Percentiles rank a stretch among this genome's conserved stretches.
These are phyloP conservation scores for Nemania bipapillata DNA, from an alignment of 2,329 filamentous ascomycete species.

Conservation along the genomic window DNA sequence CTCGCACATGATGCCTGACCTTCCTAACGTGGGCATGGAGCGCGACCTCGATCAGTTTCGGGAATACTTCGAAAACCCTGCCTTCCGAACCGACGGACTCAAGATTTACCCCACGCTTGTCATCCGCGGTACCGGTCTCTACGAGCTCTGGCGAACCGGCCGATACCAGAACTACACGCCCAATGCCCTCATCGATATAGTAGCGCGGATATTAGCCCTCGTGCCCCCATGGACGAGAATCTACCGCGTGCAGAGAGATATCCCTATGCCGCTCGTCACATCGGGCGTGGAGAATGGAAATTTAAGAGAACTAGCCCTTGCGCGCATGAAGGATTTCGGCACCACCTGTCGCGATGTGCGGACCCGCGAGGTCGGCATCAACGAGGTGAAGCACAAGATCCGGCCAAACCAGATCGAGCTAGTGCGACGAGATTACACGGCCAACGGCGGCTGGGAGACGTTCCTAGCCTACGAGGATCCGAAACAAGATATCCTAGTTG, in stretches of 20 bases:
- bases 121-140: constrained; percentile 93
- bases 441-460: constrained; percentile 98
- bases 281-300: constrained; percentile 98
- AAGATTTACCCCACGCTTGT: constrained; percentile 99
- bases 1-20: constrained; percentile 99
- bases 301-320: constrained; percentile 87
- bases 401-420: constrained; percentile 95
- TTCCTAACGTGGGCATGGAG: constrained; percentile 98
- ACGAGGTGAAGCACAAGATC: constrained; percentile 99
- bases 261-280: constrained; percentile 99
- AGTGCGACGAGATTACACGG: constrained; percentile 89
- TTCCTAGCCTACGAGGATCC: constrained; percentile 98
- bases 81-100: constrained; percentile 92
- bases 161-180: constrained; percentile 99
- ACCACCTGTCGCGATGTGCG: constrained; percentile 96
- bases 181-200: constrained; percentile 93
- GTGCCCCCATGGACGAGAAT: constrained; percentile 98
- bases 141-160: constrained; percentile 96
- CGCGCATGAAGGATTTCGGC: constrained; percentile 99
- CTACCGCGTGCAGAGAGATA: constrained; percentile 97
- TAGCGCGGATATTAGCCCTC: constrained; percentile 93
- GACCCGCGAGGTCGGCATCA: constrained; percentile 96
- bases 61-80: constrained; percentile 97
- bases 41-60: constrained; percentile 95
- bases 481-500: constrained; percentile 97